Evolutionary conservation across 176 grass and related monocot genomes (phyloP).

Genomic region (Paspalum vaginatum): DNA sequence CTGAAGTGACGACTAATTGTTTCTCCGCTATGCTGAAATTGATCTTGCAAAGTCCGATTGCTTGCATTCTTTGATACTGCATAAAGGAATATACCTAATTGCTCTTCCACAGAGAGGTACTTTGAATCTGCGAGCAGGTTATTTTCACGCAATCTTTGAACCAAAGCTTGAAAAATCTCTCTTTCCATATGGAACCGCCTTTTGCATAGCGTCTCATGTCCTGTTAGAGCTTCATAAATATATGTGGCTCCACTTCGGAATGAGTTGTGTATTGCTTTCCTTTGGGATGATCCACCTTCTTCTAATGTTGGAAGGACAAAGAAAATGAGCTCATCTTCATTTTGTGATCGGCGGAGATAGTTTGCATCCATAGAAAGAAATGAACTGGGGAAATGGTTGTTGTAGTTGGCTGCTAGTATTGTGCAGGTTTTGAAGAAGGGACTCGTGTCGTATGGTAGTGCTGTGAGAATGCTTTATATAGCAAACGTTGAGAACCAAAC

Average conservation of each 20-base stretch:
- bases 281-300: neutral
- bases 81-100: constrained; percentile 2
- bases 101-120: neutral
- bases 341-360: neutral
- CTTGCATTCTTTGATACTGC: constrained; percentile 20
- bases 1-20: constrained; percentile 21
- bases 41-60: constrained; percentile 7
- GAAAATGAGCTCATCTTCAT: neutral
- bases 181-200: neutral
- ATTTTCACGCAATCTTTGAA: neutral
- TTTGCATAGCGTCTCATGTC: neutral
- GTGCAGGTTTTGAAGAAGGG: too few species aligned
- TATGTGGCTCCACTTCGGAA: neutral
- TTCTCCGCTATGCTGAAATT: constrained; percentile 28
- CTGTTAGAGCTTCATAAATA: constrained; percentile 8
- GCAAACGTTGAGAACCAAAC: too few species aligned
- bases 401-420: too few species aligned
- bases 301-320: neutral
- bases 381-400: too few species aligned
- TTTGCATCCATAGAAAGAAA: neutral
- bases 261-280: neutral
- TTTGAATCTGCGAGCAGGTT: neutral
- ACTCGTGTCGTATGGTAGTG: too few species aligned
- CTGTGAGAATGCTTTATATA: too few species aligned
- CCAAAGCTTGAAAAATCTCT: neutral